phyloP scores from a whole-genome alignment of 495 filamentous ascomycete species.

The Talaromyces ruber region DNA sequence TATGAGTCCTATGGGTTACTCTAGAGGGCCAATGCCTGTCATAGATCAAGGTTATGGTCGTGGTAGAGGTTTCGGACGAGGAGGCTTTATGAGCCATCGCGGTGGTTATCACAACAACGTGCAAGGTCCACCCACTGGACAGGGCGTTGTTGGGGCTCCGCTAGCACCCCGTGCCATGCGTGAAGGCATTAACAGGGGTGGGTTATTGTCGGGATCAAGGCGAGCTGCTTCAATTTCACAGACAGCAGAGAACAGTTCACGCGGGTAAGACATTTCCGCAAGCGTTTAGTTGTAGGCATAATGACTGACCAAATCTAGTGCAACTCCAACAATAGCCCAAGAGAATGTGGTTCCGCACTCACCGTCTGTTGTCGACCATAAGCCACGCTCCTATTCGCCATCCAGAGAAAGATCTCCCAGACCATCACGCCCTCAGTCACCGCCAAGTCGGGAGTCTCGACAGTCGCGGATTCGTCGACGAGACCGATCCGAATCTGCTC shows the following conservation, averaged over 20 bases:
- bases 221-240: constrained; percentile 20
- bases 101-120: constrained; percentile 21
- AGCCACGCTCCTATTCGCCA: background rate
- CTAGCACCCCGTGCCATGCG: constrained; percentile 91
- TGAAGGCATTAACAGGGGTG: constrained; percentile 58
- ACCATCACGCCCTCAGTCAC: constrained; percentile 3
- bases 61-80: constrained; percentile 25
- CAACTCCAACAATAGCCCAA: constrained; percentile 14
- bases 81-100: constrained; percentile 16
- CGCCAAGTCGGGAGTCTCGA: background rate
- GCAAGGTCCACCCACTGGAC: constrained; percentile 30
- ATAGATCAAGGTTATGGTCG: constrained; percentile 28
- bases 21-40: constrained; percentile 11
- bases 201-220: constrained; percentile 23
- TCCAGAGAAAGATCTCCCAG: background rate
- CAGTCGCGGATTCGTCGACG: background rate
- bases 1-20: constrained; percentile 2
- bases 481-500: background rate
- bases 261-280: constrained; percentile 25
- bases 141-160: constrained; percentile 71
- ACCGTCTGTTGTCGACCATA: background rate
- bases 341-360: constrained; percentile 9
- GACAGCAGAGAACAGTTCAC: constrained; percentile 16
- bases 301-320: constrained; percentile 9
- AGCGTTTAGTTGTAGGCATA: background rate